Evolutionary conservation across 169 alveolate species (phyloP).

Genomic region (Besnoitia besnoiti): DNA sequence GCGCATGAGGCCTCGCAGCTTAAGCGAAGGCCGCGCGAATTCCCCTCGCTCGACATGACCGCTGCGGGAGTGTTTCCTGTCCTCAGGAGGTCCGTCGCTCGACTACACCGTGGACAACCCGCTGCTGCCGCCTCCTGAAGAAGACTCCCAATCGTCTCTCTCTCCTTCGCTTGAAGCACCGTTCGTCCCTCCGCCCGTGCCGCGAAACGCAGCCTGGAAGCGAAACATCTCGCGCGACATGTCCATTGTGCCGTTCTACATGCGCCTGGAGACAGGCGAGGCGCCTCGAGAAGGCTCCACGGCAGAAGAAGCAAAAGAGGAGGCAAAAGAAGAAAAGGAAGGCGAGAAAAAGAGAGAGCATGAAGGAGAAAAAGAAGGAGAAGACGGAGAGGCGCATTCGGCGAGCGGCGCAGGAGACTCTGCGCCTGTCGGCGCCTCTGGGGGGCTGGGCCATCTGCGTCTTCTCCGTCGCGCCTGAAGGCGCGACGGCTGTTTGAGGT

Average conservation of each 20-base stretch:
- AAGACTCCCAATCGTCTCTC: background rate
- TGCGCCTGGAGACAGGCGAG: background rate
- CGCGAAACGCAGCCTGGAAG: background rate
- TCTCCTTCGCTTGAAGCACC: conserved; percentile 5
- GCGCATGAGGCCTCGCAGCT: too few relatives aligned
- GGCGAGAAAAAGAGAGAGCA: background rate
- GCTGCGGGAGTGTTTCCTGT: background rate
- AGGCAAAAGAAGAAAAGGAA: background rate
- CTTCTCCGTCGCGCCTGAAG: background rate
- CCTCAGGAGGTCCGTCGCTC: background rate
- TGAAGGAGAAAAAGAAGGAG: background rate
- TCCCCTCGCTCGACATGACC: too few relatives aligned
- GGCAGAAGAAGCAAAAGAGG: background rate
- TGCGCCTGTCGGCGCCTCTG: background rate
- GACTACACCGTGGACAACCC: conserved; percentile 26
- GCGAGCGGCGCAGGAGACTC: background rate
- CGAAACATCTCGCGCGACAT: background rate
- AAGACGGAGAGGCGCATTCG: background rate
- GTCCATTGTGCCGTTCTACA: background rate
- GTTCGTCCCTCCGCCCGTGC: background rate
- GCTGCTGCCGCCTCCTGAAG: background rate
- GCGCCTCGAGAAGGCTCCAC: background rate
- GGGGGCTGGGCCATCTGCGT: background rate
- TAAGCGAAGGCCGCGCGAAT: too few relatives aligned
- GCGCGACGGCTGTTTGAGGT: background rate